phyloP scores from a whole-genome alignment of 345 rosid genomes.

The Bretschneidera sinensis region DNA sequence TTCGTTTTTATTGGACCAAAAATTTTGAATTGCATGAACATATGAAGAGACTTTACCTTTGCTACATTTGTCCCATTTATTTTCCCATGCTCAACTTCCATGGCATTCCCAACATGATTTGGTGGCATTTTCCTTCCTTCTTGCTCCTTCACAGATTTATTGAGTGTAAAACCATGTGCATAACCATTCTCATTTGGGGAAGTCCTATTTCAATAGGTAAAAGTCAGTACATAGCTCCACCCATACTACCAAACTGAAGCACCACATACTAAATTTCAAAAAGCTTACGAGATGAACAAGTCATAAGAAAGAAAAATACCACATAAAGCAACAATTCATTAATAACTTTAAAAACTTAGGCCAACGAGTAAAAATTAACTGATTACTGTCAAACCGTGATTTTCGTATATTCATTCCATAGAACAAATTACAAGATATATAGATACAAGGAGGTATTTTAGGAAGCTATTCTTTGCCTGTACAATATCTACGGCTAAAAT shows the following conservation, averaged over 20 bases:
- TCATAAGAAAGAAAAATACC: background rate
- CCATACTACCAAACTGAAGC: background rate
- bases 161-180: conserved; percentile 18
- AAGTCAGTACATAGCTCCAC: background rate
- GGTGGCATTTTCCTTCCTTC: conserved; percentile 19
- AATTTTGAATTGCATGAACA: background rate
- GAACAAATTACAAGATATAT: too few relatives aligned
- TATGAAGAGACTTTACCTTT: conserved; percentile 29
- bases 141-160: conserved; percentile 29
- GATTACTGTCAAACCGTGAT: too few relatives aligned
- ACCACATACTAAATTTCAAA: background rate
- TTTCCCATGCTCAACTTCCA: too few relatives aligned
- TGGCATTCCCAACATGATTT: conserved; percentile 21
- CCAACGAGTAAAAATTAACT: background rate
- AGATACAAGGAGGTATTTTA: too few relatives aligned
- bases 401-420: too few relatives aligned
- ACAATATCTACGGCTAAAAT: too few relatives aligned
- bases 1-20: background rate
- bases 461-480: too few relatives aligned
- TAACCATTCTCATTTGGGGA: conserved; percentile 28
- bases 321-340: background rate
- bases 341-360: background rate
- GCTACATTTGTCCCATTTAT: conserved; percentile 12
- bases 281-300: background rate
- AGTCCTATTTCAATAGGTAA: conserved; percentile 26